A percentile compares a stretch with the other conserved stretches of the same genome.
Evolutionary conservation across 2,329 filamentous ascomycete genomes (phyloP).

Genomic region (Aspergillus puulaauensis): DNA sequence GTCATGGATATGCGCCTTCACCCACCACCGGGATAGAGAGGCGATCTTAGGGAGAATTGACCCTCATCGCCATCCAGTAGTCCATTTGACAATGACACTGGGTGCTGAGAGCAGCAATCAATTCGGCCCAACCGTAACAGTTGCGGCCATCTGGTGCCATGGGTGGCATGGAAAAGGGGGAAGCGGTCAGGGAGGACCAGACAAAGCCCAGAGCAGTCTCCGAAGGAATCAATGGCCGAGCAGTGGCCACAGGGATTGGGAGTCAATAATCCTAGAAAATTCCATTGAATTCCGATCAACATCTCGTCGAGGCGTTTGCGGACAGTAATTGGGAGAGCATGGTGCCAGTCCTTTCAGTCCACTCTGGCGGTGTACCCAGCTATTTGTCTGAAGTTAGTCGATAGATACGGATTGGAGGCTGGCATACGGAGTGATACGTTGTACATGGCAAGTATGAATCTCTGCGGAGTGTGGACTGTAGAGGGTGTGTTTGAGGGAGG

Average conservation of each 20-base stretch:
- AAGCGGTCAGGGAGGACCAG: constrained; percentile 14
- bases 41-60: not conserved
- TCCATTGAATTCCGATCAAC: constrained; percentile 1
- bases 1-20: not conserved
- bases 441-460: not conserved
- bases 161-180: constrained; percentile 11
- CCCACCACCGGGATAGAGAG: not conserved
- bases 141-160: constrained; percentile 1
- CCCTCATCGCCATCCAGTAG: not conserved
- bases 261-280: not conserved
- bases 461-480: not conserved
- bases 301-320: not conserved
- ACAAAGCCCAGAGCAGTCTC: not conserved
- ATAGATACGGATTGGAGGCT: not conserved
- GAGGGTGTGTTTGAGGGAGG: not conserved
- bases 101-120: not conserved
- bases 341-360: not conserved
- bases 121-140: not conserved
- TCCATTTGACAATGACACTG: constrained; percentile 6
- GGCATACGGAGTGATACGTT: not conserved
- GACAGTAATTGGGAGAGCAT: not conserved
- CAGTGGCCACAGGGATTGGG: not conserved
- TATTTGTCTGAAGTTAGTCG: not conserved
- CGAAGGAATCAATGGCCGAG: constrained; percentile 6
- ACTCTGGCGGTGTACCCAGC: constrained; percentile 7